phyloP scores from a whole-genome alignment of 2,329 filamentous ascomycete genomes.

The Pyricularia sp. region DNA sequence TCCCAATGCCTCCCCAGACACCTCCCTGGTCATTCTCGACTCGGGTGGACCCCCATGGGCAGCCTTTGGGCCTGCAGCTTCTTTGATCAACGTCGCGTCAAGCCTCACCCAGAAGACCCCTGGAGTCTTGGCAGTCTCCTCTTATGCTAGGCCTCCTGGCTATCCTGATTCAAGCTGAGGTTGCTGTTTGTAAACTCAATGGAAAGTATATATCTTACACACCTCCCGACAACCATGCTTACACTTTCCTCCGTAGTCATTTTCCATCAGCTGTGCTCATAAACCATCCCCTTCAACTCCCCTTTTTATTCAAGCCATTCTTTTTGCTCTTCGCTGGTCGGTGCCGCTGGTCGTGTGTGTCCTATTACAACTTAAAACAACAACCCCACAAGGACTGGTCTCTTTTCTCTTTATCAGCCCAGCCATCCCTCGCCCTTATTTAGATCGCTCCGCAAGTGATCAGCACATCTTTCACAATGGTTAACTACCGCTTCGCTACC shows the following conservation, averaged over 20 bases:
- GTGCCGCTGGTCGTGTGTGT: slow-evolving; percentile 2
- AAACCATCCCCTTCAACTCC: background rate
- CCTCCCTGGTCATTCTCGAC: background rate
- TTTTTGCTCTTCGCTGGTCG: slow-evolving; percentile 1
- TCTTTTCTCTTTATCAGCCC: background rate
- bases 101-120: background rate
- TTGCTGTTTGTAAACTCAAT: background rate
- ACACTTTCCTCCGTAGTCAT: background rate
- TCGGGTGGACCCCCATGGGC: background rate
- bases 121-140: slow-evolving; percentile 5
- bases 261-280: slow-evolving; percentile 4
- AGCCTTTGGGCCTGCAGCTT: background rate
- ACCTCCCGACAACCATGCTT: background rate
- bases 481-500: slow-evolving; percentile 9
- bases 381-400: background rate
- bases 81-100: background rate
- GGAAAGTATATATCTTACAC: slow-evolving; percentile 3
- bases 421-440: background rate
- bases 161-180: slow-evolving; percentile 1
- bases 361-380: background rate
- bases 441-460: background rate
- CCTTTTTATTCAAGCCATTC: background rate
- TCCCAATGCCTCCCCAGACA: background rate
- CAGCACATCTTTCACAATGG: slow-evolving; percentile 8
- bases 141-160: slow-evolving; percentile 2